Base-by-base conservation (phyloP, 2,329 filamentous ascomycete genomes). In the Teratosphaeria pseudoeucalypti region DNA sequence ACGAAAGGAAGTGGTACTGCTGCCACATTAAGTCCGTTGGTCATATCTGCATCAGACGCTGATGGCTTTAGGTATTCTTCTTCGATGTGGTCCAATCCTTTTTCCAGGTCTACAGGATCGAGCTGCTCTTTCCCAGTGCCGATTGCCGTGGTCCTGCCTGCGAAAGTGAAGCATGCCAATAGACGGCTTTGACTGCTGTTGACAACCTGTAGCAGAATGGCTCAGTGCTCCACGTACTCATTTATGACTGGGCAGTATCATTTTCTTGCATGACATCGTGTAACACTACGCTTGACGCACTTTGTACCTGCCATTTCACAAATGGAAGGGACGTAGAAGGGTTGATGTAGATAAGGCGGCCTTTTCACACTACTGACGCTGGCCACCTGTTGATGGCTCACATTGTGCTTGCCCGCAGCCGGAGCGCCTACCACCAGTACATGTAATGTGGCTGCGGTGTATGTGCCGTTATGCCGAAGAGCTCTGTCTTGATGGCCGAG, bases 1-100 rank as follows among this genome's bases (percentile, higher is more conserved):
- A 62, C 58, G 32, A 60, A 56, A 49, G 65, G 60, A 11, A 60
- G 58, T 34, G 57, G 58, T 23, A 49, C 52, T 37, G 59, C 49
- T 52, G 56, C 62, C 34, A 58, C 19, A 34, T 65, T 61, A 19
- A 61, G 59, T 49, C 62, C 61, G 47, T 63, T 61, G 27, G 59
- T 56, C 58, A 29, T 54, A 11, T 32, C 19, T 54, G 26, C 6
- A 1, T n/a, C 7, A 12, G 19, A n/a, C 23, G 43, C 16, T 23
- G 16, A n/a, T 49, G 43, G 23, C 19, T 7, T n/a, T 19, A 1
- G 1, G 16, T 10, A 1, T 26, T 6, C 16, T 23, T 16, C 2
- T n/a, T 54, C 53, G 32, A 54, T 32, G 23, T 16, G 12, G 2
- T 19, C 53, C 34, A 32, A 6, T 54, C 34, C 5, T 19, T 54